A percentile compares a stretch with the other conserved stretches of the same genome.
phyloP scores from a whole-genome alignment of 2,329 filamentous ascomycete species.

The Apiospora aurea region DNA sequence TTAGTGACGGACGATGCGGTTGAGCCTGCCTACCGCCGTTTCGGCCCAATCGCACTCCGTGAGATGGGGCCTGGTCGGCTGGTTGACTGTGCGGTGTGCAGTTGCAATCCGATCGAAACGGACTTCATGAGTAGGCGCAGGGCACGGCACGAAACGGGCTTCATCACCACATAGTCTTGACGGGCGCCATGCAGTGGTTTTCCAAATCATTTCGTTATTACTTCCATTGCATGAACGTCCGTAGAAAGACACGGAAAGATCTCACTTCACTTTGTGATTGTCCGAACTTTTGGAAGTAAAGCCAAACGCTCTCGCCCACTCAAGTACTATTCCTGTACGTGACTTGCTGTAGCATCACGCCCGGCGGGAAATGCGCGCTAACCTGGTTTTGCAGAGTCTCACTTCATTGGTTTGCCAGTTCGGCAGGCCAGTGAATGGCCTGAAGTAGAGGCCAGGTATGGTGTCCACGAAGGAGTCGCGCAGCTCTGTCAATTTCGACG shows the following conservation, averaged over 20 bases:
- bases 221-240: neutral
- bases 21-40: neutral
- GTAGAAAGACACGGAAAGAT: neutral
- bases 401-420: neutral
- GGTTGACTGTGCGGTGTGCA: neutral
- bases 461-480: neutral
- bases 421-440: neutral
- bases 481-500: neutral
- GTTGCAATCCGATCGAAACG: neutral
- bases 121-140: neutral
- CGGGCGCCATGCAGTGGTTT: neutral
- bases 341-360: neutral
- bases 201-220: neutral
- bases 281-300: neutral
- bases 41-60: neutral
- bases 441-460: neutral
- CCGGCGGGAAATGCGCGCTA: neutral
- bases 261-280: neutral
- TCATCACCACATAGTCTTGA: neutral
- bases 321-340: neutral
- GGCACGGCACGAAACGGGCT: neutral
- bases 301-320: neutral
- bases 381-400: neutral
- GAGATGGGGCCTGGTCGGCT: neutral
- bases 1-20: neutral